These are phyloP conservation scores for Xylaria sp. DNA, from an alignment of 2,329 filamentous ascomycete species.

Conservation along the genomic window DNA sequence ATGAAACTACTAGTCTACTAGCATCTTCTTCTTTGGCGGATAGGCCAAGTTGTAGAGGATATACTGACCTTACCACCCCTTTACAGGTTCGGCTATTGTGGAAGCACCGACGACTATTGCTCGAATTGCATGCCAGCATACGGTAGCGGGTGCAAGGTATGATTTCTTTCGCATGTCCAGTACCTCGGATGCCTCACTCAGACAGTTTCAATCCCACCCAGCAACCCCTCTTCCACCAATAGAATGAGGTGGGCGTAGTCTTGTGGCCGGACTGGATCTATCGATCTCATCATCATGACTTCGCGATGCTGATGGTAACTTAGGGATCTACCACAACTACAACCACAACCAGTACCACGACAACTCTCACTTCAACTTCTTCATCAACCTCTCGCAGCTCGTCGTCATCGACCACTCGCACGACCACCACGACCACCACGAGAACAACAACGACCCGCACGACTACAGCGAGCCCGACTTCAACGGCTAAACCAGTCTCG, in stretches of 20 bases:
- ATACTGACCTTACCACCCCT: slow-evolving; percentile 30
- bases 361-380: slow-evolving; percentile 8
- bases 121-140: slow-evolving; percentile 52
- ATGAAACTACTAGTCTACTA: neutral
- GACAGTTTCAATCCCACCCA: neutral
- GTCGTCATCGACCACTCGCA: slow-evolving; percentile 36
- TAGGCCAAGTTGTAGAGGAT: slow-evolving; percentile 4
- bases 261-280: neutral
- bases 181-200: neutral
- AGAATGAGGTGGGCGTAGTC: neutral
- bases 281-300: slow-evolving; percentile 1
- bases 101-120: slow-evolving; percentile 55
- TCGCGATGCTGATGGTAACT: slow-evolving; percentile 13
- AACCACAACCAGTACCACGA: slow-evolving; percentile 22
- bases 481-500: slow-evolving; percentile 36
- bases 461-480: slow-evolving; percentile 37
- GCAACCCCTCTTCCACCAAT: neutral
- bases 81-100: slow-evolving; percentile 52
- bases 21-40: neutral
- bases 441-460: slow-evolving; percentile 41
- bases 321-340: slow-evolving; percentile 12
- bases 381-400: slow-evolving; percentile 17
- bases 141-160: slow-evolving; percentile 48
- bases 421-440: slow-evolving; percentile 38
- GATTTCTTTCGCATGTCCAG: slow-evolving; percentile 21